A percentile compares a stretch with the other conserved stretches of the same genome.
phyloP scores from a whole-genome alignment of 2,329 filamentous ascomycete species.

The Xylaria sp. region DNA sequence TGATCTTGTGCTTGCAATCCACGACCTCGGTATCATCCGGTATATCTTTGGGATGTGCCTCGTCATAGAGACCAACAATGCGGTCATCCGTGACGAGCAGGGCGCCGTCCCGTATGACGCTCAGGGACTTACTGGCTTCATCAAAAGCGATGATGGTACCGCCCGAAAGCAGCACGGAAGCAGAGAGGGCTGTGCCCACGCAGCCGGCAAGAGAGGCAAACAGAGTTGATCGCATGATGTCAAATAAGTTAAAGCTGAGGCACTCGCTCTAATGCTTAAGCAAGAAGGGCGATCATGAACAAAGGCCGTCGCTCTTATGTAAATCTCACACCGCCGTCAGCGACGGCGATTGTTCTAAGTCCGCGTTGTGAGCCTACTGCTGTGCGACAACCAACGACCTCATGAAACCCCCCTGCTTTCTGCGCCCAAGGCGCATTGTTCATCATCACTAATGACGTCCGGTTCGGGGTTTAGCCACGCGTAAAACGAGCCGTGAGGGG shows the following conservation, averaged over 20 bases:
- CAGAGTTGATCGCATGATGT: slow-evolving; percentile 28
- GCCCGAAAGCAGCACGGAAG: slow-evolving; percentile 37
- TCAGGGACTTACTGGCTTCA: slow-evolving; percentile 33
- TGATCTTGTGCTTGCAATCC: slow-evolving; percentile 57
- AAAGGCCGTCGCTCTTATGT: background rate
- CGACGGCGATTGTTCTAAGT: slow-evolving; percentile 13
- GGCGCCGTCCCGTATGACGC: slow-evolving; percentile 40
- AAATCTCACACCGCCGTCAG: background rate
- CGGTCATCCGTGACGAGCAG: slow-evolving; percentile 44
- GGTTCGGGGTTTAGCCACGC: slow-evolving; percentile 21
- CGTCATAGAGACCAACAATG: slow-evolving; percentile 41
- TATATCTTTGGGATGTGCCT: slow-evolving; percentile 31
- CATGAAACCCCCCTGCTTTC: background rate
- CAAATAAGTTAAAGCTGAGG: background rate
- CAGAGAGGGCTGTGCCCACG: slow-evolving; percentile 39
- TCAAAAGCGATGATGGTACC: slow-evolving; percentile 42
- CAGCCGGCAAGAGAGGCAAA: slow-evolving; percentile 34
- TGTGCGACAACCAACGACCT: background rate
- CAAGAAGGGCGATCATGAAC: background rate
- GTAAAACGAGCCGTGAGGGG: slow-evolving; percentile 6
- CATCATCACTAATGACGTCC: slow-evolving; percentile 23
- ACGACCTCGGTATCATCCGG: slow-evolving; percentile 47
- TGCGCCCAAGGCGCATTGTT: slow-evolving; percentile 3
- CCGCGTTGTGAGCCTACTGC: background rate
- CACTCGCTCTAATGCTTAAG: background rate